These are phyloP conservation scores for Backusella mclennaniae DNA, from an alignment of 192 early-diverging fungal genomes.

Conservation along the genomic window DNA sequence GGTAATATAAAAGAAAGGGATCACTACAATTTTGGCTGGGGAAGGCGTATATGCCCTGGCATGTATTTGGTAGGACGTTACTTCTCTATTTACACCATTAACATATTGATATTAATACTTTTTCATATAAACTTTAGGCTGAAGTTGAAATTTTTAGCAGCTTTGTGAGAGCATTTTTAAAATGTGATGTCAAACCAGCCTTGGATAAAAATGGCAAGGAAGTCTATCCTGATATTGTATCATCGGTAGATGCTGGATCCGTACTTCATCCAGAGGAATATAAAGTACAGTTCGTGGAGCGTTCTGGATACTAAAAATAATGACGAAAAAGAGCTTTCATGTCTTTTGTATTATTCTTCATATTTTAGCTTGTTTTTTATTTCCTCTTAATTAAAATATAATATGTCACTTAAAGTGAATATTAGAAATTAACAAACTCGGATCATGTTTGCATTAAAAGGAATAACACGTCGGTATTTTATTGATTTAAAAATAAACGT, in stretches of 20 bases:
- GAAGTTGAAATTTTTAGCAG: background rate
- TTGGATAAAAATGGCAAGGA: background rate
- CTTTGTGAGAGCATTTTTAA: background rate
- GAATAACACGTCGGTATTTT: too few species aligned
- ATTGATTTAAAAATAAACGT: too few species aligned
- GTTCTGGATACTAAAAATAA: background rate
- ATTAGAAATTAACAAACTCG: background rate
- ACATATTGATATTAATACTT: background rate
- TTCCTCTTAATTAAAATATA: background rate
- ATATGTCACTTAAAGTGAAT: background rate
- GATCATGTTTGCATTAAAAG: too few species aligned
- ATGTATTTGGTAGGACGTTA: background rate
- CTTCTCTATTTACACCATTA: background rate
- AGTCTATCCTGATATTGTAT: background rate
- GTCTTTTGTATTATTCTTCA: background rate
- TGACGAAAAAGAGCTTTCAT: background rate
- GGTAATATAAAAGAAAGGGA: slow-evolving; percentile 16
- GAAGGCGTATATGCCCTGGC: slow-evolving; percentile 9
- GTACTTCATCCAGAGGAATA: background rate
- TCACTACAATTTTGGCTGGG: slow-evolving; percentile 20
- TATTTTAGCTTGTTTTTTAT: background rate
- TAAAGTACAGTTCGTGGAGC: background rate
- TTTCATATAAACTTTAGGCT: background rate
- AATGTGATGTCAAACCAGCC: background rate
- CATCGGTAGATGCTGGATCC: background rate